Conservation (phyloP, 768 basidiomycete species). For the Pilatotrama ljubarskyi region DNA sequence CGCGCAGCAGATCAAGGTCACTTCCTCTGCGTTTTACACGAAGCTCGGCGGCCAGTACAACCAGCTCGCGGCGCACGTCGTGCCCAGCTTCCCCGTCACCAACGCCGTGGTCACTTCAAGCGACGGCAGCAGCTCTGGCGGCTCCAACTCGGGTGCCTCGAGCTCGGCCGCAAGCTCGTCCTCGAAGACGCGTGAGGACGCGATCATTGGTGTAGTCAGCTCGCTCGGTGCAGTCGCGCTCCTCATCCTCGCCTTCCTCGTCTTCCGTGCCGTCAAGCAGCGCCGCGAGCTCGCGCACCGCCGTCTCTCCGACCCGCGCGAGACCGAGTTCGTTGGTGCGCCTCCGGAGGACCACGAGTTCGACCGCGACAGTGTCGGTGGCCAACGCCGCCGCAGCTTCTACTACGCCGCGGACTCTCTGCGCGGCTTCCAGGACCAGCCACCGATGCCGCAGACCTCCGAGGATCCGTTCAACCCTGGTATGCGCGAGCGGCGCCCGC, state of each 20-base stretch:
- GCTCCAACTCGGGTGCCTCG: slow-evolving; percentile 26
- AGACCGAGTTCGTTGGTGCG: slow-evolving; percentile 38
- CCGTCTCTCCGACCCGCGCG: slow-evolving; percentile 60
- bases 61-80: slow-evolving; percentile 66
- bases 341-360: slow-evolving; percentile 71
- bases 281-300: slow-evolving; percentile 69
- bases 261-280: slow-evolving; percentile 66
- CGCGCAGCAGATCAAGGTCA: slow-evolving; percentile 60
- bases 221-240: slow-evolving; percentile 79
- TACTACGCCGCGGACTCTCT: slow-evolving; percentile 87
- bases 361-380: slow-evolving; percentile 75
- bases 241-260: slow-evolving; percentile 69
- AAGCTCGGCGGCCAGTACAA: slow-evolving; percentile 43
- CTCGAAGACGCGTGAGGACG: slow-evolving; percentile 67
- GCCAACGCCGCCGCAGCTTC: slow-evolving; percentile 72
- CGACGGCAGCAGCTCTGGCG: slow-evolving; percentile 24
- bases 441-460: slow-evolving; percentile 29
- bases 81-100: slow-evolving; percentile 62
- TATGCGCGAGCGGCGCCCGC: slow-evolving; percentile 60
- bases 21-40: slow-evolving; percentile 65
- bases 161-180: slow-evolving; percentile 13
- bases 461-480: slow-evolving; percentile 37
- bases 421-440: slow-evolving; percentile 46
- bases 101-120: slow-evolving; percentile 32
- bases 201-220: slow-evolving; percentile 89